Percentiles rank a stretch among this genome's conserved stretches.
Evolutionary conservation across 257 asterid genomes (phyloP).

Genomic region (Nemophila menziesii): DNA sequence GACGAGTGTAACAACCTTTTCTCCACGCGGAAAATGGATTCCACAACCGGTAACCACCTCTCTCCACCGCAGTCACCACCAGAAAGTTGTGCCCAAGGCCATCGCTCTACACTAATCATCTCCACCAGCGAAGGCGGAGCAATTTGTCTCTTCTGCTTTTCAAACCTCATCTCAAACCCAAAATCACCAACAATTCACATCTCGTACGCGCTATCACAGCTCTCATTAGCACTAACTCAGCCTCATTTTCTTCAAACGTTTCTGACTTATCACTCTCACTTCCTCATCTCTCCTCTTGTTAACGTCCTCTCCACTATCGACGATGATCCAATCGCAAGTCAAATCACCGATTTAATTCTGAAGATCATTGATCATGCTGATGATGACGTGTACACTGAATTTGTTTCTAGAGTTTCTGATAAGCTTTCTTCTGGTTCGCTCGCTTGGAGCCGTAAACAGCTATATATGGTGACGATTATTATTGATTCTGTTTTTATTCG

Average conservation of each 20-base stretch:
- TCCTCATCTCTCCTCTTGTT: constrained; percentile 75
- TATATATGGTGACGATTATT: constrained; percentile 42
- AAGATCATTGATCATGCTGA: constrained; percentile 35
- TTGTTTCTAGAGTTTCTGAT: constrained; percentile 58
- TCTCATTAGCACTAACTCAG: constrained; percentile 60
- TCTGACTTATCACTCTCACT: constrained; percentile 61
- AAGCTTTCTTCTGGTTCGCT: constrained; percentile 47
- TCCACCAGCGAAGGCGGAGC: constrained; percentile 69
- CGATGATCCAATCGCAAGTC: constrained; percentile 64
- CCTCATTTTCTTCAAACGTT: constrained; percentile 50
- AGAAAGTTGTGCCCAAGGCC: constrained; percentile 53
- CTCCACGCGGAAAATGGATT: constrained; percentile 20
- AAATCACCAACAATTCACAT: constrained; percentile 73
- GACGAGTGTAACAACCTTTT: too few species aligned
- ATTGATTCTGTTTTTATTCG: neutral
- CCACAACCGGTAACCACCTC: constrained; percentile 14
- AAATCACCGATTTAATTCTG: constrained; percentile 51
- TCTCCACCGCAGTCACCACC: constrained; percentile 21
- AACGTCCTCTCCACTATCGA: constrained; percentile 41
- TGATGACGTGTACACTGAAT: constrained; percentile 43
- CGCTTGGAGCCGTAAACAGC: constrained; percentile 71
- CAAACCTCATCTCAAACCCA: constrained; percentile 61
- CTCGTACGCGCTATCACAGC: constrained; percentile 90
- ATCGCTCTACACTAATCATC: constrained; percentile 53
- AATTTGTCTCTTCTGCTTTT: constrained; percentile 76